These are phyloP conservation scores for Pichia cactophila DNA, from an alignment of 1,139 yeast genomes.

Conservation along the genomic window DNA sequence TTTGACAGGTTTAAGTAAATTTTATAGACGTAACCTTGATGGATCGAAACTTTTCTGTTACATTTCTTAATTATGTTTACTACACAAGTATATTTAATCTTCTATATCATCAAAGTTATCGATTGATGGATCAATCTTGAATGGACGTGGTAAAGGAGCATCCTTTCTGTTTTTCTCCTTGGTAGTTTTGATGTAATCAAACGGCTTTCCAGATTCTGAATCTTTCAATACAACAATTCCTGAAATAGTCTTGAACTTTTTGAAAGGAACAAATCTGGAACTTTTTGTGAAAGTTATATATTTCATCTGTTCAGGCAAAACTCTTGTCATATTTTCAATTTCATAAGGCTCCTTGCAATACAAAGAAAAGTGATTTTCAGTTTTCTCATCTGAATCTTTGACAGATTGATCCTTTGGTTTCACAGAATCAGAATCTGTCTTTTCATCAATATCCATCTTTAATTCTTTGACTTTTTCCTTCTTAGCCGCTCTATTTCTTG, in stretches of 20 bases:
- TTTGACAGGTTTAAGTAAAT: constrained; percentile 42
- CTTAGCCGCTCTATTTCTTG: constrained; percentile 86
- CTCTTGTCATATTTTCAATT: constrained; percentile 76
- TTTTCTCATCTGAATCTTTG: constrained; percentile 16
- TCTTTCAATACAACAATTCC: constrained; percentile 81
- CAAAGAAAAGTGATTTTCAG: constrained; percentile 22
- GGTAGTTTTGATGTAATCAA: constrained; percentile 70
- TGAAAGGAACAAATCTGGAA: constrained; percentile 75
- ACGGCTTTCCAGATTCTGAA: constrained; percentile 56
- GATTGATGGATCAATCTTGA: constrained; percentile 45
- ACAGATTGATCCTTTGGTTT: constrained; percentile 20
- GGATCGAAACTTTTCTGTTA: too few species aligned
- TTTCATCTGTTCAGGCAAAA: constrained; percentile 83
- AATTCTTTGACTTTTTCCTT: constrained; percentile 43
- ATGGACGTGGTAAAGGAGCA: constrained; percentile 90
- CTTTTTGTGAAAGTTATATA: constrained; percentile 72
- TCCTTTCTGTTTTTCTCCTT: constrained; percentile 75
- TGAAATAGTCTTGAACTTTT: constrained; percentile 67
- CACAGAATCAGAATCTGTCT: constrained; percentile 12
- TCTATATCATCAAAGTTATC: constrained; percentile 19
- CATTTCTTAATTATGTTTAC: neutral
- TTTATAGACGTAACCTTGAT: too few species aligned
- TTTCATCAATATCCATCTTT: constrained; percentile 32
- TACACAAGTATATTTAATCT: constrained; percentile 3
- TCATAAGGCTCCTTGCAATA: constrained; percentile 53